Evolutionary conservation across 1,284 basidiomycete genomes (phyloP).

Genomic region (Inonotus hispidus): DNA sequence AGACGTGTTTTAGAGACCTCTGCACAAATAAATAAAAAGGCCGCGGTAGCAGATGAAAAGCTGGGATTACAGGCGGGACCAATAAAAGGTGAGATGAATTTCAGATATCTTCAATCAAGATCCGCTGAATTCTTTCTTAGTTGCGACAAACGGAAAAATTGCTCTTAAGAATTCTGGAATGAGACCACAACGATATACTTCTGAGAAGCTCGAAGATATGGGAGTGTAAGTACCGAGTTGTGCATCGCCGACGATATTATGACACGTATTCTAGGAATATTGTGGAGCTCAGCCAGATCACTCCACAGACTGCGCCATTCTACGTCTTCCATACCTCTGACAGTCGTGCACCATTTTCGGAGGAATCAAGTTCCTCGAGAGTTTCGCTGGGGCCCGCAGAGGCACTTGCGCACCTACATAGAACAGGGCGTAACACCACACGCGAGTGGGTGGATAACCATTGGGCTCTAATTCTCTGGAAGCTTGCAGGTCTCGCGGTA

Average conservation of each 20-base stretch:
- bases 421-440: conserved; percentile 54
- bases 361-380: conserved; percentile 21
- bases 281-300: conserved; percentile 53
- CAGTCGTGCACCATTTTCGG: conserved; percentile 18
- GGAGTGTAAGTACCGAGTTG: conserved; percentile 49
- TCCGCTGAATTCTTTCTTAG: not conserved
- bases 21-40: conserved; percentile 10
- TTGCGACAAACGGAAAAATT: not conserved
- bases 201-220: conserved; percentile 46
- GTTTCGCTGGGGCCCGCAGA: conserved; percentile 43
- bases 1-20: conserved; percentile 29
- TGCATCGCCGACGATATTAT: conserved; percentile 8
- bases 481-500: conserved; percentile 78
- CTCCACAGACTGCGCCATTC: conserved; percentile 50
- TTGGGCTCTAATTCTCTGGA: conserved; percentile 91
- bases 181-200: conserved; percentile 49
- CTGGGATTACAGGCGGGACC: not conserved
- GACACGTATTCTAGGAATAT: conserved; percentile 38
- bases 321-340: conserved; percentile 55
- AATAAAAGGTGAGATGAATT: not conserved
- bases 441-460: conserved; percentile 88
- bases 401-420: conserved; percentile 47
- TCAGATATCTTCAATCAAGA: not conserved
- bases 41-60: not conserved
- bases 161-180: conserved; percentile 48